These are phyloP conservation scores for Kalanchoe fedtschenkoi DNA, from an alignment of 164 flowering plant genomes.

Conservation along the genomic window DNA sequence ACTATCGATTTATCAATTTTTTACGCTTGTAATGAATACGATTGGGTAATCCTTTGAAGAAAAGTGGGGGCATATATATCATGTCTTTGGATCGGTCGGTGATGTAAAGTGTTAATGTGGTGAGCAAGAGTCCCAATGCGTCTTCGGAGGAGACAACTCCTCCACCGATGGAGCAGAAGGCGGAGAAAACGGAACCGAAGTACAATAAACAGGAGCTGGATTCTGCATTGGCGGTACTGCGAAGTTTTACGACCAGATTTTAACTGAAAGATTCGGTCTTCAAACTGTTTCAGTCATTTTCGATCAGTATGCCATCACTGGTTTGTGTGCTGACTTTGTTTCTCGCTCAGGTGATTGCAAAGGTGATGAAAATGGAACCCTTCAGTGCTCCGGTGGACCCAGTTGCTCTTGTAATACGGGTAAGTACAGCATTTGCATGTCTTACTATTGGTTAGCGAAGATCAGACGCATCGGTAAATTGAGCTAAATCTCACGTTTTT, in stretches of 20 bases:
- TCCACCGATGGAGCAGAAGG: conserved; percentile 19
- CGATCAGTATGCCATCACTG: no score
- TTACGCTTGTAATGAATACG: no score
- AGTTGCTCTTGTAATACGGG: conserved; percentile 86
- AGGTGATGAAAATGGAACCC: conserved; percentile 98
- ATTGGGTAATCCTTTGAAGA: conserved; percentile 26
- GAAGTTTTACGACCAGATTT: background rate
- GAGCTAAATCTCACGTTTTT: no score
- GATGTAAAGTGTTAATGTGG: conserved; percentile 10
- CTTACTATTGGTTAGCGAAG: no score
- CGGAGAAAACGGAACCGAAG: conserved; percentile 15
- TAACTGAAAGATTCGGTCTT: background rate
- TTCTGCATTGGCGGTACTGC: conserved; percentile 26
- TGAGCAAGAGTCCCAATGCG: conserved; percentile 15
- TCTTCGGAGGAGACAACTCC: conserved; percentile 17
- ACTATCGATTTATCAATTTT: no score
- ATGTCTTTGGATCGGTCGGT: conserved; percentile 45
- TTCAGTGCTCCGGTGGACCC: conserved; percentile 93
- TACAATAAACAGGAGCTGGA: conserved; percentile 54
- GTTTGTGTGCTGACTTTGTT: conserved; percentile 1
- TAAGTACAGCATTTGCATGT: conserved; percentile 24
- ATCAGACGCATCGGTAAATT: no score
- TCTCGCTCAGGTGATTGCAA: conserved; percentile 59
- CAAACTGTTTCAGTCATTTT: background rate
- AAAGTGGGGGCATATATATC: conserved; percentile 60